Conservation (phyloP, 495 filamentous ascomycete genomes). For the Penicillium verhagenii region DNA sequence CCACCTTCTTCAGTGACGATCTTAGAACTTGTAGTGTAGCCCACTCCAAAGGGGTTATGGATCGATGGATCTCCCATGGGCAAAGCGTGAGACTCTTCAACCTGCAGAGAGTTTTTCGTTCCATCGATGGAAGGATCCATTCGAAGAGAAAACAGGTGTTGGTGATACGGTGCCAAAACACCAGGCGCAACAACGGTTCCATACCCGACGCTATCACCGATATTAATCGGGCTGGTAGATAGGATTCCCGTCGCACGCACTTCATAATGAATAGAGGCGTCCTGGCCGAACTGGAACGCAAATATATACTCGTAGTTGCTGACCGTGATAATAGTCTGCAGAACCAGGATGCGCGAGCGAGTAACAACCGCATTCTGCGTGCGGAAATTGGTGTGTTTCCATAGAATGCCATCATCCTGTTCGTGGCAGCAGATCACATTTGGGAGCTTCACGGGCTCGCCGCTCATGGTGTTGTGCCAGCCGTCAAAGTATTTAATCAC, state of each 20-base stretch:
- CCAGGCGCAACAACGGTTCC: constrained; percentile 86
- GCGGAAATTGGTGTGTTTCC: constrained; percentile 71
- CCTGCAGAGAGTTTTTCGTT: constrained; percentile 62
- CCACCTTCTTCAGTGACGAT: constrained; percentile 58
- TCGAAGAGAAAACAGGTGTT: constrained; percentile 86
- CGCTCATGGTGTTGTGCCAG: constrained; percentile 50
- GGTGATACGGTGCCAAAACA: constrained; percentile 74
- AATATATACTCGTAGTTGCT: constrained; percentile 88
- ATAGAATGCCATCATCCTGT: constrained; percentile 63
- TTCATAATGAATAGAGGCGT: constrained; percentile 75
- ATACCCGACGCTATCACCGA: constrained; percentile 53
- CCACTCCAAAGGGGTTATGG: constrained; percentile 74
- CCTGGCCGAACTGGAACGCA: constrained; percentile 79
- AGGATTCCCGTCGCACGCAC: constrained; percentile 85
- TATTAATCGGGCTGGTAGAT: constrained; percentile 72
- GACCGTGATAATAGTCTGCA: constrained; percentile 77
- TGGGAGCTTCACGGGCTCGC: constrained; percentile 49
- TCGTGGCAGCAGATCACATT: constrained; percentile 68
- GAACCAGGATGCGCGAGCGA: constrained; percentile 55
- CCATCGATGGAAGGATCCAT: constrained; percentile 83
- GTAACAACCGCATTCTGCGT: constrained; percentile 56
- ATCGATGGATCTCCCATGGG: constrained; percentile 49
- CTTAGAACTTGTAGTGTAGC: constrained; percentile 60
- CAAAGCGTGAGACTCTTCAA: constrained; percentile 69
- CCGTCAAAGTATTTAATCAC: constrained; percentile 62